Percentiles rank a stretch among this genome's conserved stretches.
These are phyloP conservation scores for Tetrahymena borealis DNA, from an alignment of 73 alveolate genomes.

Conservation along the genomic window DNA sequence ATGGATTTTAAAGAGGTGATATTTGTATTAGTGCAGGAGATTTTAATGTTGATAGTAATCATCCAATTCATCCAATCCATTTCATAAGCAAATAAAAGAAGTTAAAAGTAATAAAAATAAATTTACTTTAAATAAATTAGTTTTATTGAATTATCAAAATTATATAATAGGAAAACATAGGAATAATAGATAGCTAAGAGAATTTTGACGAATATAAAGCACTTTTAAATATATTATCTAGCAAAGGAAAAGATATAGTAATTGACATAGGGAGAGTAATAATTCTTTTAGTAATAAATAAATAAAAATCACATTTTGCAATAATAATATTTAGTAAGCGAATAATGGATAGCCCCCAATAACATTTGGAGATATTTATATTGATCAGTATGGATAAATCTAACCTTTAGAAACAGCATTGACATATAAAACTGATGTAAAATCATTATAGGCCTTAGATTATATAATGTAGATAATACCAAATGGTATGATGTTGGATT, in stretches of 20 bases:
- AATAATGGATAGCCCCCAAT: background rate
- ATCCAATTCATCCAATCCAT: background rate
- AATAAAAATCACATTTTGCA: too few relatives aligned
- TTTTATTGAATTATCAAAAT: background rate
- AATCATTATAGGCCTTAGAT: conserved; percentile 61
- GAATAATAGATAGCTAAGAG: background rate
- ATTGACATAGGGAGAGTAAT: background rate
- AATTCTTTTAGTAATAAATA: too few relatives aligned
- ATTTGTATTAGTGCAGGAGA: conserved; percentile 68
- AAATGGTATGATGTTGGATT: background rate
- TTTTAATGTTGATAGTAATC: conserved; percentile 69
- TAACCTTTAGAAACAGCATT: conserved; percentile 52
- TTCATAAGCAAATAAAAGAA: background rate
- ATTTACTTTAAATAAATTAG: background rate
- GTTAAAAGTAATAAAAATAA: background rate
- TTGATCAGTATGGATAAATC: conserved; percentile 22
- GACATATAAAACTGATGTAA: conserved; percentile 60
- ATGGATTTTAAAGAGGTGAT: conserved; percentile 41
- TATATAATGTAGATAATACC: conserved; percentile 71
- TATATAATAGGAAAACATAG: background rate
- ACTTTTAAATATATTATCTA: background rate
- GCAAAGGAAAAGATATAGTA: background rate
- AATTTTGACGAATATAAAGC: background rate
- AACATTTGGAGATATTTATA: background rate
- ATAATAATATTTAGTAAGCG: background rate